Conservation (phyloP, 805 yeast species). For the Sungouiella blattae region DNA sequence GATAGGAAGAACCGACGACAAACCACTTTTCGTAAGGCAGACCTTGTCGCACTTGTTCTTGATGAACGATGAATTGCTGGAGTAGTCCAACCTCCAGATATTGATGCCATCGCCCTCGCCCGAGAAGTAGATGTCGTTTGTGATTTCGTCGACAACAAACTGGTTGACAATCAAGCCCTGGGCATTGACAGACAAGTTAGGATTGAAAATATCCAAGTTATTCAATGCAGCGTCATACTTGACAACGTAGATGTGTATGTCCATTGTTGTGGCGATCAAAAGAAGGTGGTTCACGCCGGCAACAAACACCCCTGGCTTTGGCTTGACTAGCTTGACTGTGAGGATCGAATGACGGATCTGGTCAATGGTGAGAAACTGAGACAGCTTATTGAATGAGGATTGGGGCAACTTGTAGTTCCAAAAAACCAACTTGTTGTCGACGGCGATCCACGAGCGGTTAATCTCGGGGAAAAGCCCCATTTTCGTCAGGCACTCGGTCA, state of each 20-base stretch:
- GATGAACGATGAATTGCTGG: constrained; percentile 83
- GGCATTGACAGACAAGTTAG: constrained; percentile 75
- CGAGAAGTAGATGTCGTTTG: constrained; percentile 80
- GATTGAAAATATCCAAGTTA: constrained; percentile 69
- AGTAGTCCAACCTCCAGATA: constrained; percentile 84
- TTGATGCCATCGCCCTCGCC: constrained; percentile 76
- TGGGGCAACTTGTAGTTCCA: constrained; percentile 74
- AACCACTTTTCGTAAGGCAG: constrained; percentile 69
- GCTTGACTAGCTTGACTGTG: constrained; percentile 73
- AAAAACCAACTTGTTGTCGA: constrained; percentile 74
- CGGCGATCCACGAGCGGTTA: constrained; percentile 79
- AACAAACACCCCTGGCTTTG: constrained; percentile 77
- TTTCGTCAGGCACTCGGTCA: constrained; percentile 61
- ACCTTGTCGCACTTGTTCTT: constrained; percentile 77
- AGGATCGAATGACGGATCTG: constrained; percentile 76
- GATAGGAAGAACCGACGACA: constrained; percentile 35
- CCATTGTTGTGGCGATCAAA: constrained; percentile 74
- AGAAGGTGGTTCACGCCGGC: constrained; percentile 70
- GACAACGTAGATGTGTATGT: constrained; percentile 73
- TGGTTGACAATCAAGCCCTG: constrained; percentile 73
- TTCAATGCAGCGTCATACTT: constrained; percentile 43
- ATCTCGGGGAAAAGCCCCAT: constrained; percentile 84
- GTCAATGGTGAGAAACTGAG: constrained; percentile 76
- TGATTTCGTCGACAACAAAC: constrained; percentile 53
- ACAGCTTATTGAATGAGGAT: constrained; percentile 38